These are phyloP conservation scores for Rutstroemia sp. DNA, from an alignment of 2,329 filamentous ascomycete genomes.

Conservation along the genomic window DNA sequence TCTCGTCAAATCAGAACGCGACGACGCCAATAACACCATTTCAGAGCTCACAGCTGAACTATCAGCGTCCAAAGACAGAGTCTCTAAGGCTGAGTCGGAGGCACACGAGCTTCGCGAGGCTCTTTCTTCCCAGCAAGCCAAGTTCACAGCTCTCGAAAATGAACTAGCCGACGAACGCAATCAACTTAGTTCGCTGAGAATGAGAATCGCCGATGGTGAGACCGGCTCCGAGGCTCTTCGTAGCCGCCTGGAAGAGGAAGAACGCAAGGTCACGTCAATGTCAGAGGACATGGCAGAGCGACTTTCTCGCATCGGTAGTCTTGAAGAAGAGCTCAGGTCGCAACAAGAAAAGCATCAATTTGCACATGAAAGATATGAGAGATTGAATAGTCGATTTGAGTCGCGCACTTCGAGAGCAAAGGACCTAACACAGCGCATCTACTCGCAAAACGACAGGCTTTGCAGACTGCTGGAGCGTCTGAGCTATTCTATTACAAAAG, in stretches of 20 bases:
- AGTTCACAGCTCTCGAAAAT: constrained; percentile 44
- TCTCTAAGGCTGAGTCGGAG: constrained; percentile 45
- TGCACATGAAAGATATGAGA: constrained; percentile 44
- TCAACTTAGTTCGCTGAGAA: constrained; percentile 61
- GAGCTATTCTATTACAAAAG: constrained; percentile 72
- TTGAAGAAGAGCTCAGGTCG: constrained; percentile 68
- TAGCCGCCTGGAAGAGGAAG: constrained; percentile 67
- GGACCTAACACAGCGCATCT: constrained; percentile 77
- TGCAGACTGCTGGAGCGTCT: constrained; percentile 76
- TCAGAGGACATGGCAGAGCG: constrained; percentile 64
- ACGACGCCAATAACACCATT: constrained; percentile 47
- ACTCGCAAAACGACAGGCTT: constrained; percentile 78
- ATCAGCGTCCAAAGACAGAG: constrained; percentile 42
- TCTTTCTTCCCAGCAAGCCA: constrained; percentile 46
- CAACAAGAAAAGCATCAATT: constrained; percentile 57
- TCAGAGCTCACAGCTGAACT: constrained; percentile 52
- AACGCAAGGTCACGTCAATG: constrained; percentile 59
- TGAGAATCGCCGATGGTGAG: constrained; percentile 73
- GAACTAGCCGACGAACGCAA: constrained; percentile 58
- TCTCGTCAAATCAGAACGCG: constrained; percentile 56
- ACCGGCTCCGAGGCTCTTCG: constrained; percentile 74
- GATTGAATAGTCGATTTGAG: constrained; percentile 52
- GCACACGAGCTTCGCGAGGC: constrained; percentile 46
- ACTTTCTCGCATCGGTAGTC: constrained; percentile 66
- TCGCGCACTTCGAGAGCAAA: constrained; percentile 66